Evolutionary conservation across 768 basidiomycete genomes (phyloP).

Genomic region (Termitomyces sp.): DNA sequence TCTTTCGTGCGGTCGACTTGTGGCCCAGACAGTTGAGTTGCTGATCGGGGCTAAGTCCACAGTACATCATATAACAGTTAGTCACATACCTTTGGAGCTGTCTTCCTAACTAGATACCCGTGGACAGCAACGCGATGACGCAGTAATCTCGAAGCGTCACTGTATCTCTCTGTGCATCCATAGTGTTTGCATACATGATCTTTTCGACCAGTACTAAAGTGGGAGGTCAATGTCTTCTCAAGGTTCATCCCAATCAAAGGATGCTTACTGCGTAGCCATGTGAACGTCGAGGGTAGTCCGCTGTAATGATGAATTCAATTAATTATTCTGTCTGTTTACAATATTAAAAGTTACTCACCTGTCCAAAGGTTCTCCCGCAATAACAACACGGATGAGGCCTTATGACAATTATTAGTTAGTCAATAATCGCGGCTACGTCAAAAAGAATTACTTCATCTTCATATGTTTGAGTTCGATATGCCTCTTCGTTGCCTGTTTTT

Average conservation of each 20-base stretch:
- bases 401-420: background rate
- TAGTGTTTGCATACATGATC: slow-evolving; percentile 12
- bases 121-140: slow-evolving; percentile 17
- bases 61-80: background rate
- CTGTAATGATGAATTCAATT: slow-evolving; percentile 2
- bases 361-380: slow-evolving; percentile 14
- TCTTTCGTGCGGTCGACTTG: background rate
- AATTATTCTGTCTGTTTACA: background rate
- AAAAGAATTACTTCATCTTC: slow-evolving; percentile 11
- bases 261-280: slow-evolving; percentile 17
- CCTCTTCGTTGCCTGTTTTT: slow-evolving; percentile 20
- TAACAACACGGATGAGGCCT: slow-evolving; percentile 16
- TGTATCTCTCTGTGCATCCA: slow-evolving; percentile 15
- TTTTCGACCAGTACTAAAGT: slow-evolving; percentile 15
- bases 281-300: slow-evolving; percentile 20
- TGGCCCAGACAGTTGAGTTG: slow-evolving; percentile 5
- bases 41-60: background rate
- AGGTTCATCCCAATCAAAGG: background rate
- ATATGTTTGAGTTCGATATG: slow-evolving; percentile 21
- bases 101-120: slow-evolving; percentile 13
- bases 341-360: slow-evolving; percentile 7
- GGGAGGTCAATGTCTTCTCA: background rate
- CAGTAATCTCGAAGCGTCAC: slow-evolving; percentile 19
- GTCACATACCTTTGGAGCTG: slow-evolving; percentile 14
- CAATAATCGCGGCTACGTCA: background rate